Evolutionary conservation across 1,284 basidiomycete species (phyloP), one percentile per base, ranked within the genome.

Genomic region (Termitomyces sp.): DNA sequence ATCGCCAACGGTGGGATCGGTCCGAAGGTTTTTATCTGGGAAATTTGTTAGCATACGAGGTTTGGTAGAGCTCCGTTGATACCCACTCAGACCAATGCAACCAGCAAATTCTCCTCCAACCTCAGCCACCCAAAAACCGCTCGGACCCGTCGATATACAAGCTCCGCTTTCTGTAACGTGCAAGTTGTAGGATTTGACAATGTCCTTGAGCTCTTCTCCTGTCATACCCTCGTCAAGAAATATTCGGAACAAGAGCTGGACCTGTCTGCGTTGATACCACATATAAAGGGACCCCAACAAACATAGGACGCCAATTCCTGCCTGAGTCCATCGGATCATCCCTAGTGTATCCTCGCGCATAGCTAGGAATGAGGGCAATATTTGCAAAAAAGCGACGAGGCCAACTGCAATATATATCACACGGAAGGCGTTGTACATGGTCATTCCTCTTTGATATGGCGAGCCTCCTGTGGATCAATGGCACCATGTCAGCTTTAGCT

Each of bases 71-170:
- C 3, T n/a, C 9, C 12, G 13, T 15, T 44, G 10, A 15, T 10
- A 56, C 58, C 15, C 24, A 60, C 59, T 53, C 19, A 60, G 36
- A 19, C 59, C 59, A 47, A 60, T 50, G 39, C 50, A 47, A n/a
- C 59, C 59, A 33, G 54, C 54, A 3, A 58, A 41, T 36, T 56
- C 43, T 31, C 54, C 59, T 9, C 28, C 38, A 0, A 42, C 26
- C 30, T 60, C 57, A 36, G 59, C 59, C 9, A 60, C 57, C 59
- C 59, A 60, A 43, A 60, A 60, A n/a, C 41, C 31, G 15, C 54
- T 43, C 6, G 53, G 49, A 6, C 51, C 52, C 6, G 43, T 55
- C 1, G 58, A 33, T n/a, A 39, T 15, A 34, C 55, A 57, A 10
- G 38, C 21, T 15, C 56, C 55, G 17, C 28, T 50, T 33, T 57